These are phyloP conservation scores for Gossypium lobatum DNA, from an alignment of 441 rosid genomes.

Conservation along the genomic window DNA sequence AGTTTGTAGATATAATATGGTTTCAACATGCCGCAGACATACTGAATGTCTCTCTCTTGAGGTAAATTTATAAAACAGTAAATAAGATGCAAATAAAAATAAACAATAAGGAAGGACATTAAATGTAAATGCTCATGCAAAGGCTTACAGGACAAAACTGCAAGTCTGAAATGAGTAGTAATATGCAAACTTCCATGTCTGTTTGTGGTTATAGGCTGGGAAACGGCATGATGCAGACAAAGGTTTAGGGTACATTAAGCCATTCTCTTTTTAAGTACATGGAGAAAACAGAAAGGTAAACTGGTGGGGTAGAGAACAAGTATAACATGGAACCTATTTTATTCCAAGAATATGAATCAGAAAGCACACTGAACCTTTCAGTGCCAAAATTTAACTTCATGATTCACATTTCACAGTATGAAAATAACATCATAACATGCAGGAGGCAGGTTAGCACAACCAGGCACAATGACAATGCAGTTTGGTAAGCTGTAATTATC, in stretches of 20 bases:
- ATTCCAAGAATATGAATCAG: neutral
- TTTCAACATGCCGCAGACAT: neutral
- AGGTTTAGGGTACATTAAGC: neutral
- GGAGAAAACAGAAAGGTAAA: neutral
- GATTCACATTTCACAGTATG: constrained; percentile 11
- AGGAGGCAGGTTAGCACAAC: neutral
- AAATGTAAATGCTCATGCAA: neutral
- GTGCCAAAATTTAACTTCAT: neutral
- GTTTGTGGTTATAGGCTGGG: neutral
- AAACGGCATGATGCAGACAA: neutral
- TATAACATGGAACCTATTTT: neutral
- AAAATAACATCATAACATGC: neutral
- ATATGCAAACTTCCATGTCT: neutral
- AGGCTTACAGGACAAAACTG: neutral
- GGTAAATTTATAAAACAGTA: neutral
- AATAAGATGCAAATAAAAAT: neutral
- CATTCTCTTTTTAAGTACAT: neutral
- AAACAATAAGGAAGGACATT: neutral
- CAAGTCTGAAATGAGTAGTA: neutral
- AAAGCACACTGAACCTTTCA: neutral
- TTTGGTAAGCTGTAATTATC: constrained; percentile 4
- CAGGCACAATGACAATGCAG: neutral
- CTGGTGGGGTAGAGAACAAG: neutral
- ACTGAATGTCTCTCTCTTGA: neutral
- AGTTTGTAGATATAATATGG: neutral